Evolutionary conservation across 2,329 filamentous ascomycete species (phyloP).

Genomic region (Fusarium musae): DNA sequence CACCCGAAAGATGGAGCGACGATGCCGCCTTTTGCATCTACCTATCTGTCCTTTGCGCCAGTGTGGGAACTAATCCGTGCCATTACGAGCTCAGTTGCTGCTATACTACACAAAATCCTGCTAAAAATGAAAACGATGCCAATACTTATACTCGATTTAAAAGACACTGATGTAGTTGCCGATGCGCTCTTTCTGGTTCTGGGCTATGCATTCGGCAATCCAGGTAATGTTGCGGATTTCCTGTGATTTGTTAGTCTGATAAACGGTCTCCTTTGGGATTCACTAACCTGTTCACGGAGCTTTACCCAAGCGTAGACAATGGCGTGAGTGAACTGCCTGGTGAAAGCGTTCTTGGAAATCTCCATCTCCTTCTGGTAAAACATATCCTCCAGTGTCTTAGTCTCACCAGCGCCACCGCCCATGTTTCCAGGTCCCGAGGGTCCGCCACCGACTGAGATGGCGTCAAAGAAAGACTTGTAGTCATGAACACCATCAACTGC

Average conservation of each 20-base stretch:
- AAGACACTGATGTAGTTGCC: slow-evolving; percentile 99
- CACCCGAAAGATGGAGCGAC: slow-evolving; percentile 45
- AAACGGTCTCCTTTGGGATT: neutral
- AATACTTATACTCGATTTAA: slow-evolving; percentile 57
- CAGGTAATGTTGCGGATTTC: slow-evolving; percentile 99
- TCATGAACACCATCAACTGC: slow-evolving; percentile 93
- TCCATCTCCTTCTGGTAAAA: slow-evolving; percentile 99
- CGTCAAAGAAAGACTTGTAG: slow-evolving; percentile 96
- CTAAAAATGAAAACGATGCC: slow-evolving; percentile 43
- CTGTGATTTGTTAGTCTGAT: slow-evolving; percentile 60
- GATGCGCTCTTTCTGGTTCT: slow-evolving; percentile 99
- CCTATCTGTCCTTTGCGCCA: slow-evolving; percentile 49
- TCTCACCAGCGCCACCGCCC: slow-evolving; percentile 81
- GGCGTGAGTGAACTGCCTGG: slow-evolving; percentile 92
- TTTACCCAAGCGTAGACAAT: slow-evolving; percentile 99
- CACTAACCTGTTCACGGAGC: slow-evolving; percentile 89
- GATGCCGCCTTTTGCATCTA: slow-evolving; percentile 44
- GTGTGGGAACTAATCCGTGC: slow-evolving; percentile 46
- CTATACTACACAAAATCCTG: slow-evolving; percentile 58
- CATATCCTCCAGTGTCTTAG: slow-evolving; percentile 93
- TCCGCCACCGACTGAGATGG: slow-evolving; percentile 80
- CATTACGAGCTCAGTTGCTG: slow-evolving; percentile 53
- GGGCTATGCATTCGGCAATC: slow-evolving; percentile 99
- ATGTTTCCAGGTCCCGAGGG: slow-evolving; percentile 83
- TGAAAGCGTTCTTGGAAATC: slow-evolving; percentile 94